Percentiles rank a stretch among this genome's conserved stretches.
Conservation (phyloP, 2,329 filamentous ascomycete species). For the Sporothrix schenckii region DNA sequence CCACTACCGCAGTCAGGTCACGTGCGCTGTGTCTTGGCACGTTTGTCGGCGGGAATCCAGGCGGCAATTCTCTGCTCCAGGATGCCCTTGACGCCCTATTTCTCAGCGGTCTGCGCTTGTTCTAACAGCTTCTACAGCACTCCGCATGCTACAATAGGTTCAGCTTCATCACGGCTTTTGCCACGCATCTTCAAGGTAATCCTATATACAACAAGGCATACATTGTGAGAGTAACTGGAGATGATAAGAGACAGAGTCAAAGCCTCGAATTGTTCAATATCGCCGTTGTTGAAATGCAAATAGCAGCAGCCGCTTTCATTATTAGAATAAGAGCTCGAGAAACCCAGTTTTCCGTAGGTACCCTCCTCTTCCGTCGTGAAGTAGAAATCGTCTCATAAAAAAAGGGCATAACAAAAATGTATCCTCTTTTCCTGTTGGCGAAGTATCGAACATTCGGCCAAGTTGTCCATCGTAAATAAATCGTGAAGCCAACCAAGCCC, state of each 20-base stretch:
- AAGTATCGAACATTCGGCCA: constrained; percentile 30
- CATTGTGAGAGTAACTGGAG: background rate
- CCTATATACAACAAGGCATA: constrained; percentile 3
- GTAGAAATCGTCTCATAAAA: constrained; percentile 27
- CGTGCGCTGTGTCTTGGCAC: background rate
- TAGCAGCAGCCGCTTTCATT: constrained; percentile 3
- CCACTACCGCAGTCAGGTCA: background rate
- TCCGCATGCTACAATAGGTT: too few relatives aligned
- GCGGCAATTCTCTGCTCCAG: background rate
- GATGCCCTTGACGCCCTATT: too few relatives aligned
- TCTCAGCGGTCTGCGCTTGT: background rate
- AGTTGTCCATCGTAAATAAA: constrained; percentile 29
- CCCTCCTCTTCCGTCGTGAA: constrained; percentile 28
- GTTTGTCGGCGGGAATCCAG: background rate
- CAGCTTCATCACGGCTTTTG: too few relatives aligned
- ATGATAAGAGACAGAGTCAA: background rate
- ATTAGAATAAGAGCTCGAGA: constrained; percentile 8
- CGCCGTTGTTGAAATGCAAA: background rate
- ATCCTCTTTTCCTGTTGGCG: constrained; percentile 23
- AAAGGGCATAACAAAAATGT: constrained; percentile 2
- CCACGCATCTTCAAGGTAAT: background rate
- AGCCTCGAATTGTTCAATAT: constrained; percentile 17
- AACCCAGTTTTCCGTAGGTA: constrained; percentile 26
- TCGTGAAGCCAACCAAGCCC: constrained; percentile 40
- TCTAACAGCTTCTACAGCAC: constrained; percentile 1